Conservation (phyloP, 768 basidiomycete genomes). For the Fistulinella prunicolor region DNA sequence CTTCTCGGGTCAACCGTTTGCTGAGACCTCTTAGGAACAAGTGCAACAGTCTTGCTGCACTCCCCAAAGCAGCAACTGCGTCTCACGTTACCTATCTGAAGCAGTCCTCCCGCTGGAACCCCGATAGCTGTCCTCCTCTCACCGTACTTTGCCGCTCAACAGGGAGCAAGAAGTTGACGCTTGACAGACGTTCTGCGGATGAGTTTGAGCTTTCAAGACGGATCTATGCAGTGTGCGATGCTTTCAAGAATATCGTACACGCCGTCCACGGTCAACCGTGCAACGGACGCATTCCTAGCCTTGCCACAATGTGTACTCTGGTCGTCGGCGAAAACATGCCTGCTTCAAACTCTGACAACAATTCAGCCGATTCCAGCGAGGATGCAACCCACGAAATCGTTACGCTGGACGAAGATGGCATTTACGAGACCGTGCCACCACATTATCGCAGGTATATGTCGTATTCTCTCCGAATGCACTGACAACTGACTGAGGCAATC, state of each 20-base stretch:
- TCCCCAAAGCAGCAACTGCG: conserved; percentile 17
- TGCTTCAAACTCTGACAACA: conserved; percentile 10
- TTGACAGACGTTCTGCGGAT: conserved; percentile 33
- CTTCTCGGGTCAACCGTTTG: conserved; percentile 42
- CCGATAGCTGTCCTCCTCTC: conserved; percentile 32
- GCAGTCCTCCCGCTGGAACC: conserved; percentile 18
- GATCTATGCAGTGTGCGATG: conserved; percentile 53
- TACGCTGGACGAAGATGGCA: conserved; percentile 29
- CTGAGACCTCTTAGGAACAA: conserved; percentile 48
- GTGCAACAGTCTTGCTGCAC: conserved; percentile 37
- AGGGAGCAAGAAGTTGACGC: conserved; percentile 32
- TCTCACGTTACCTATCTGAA: conserved; percentile 16
- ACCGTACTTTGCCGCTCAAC: conserved; percentile 38
- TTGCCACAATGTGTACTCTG: conserved; percentile 47
- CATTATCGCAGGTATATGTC: conserved; percentile 46
- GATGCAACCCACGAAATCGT: conserved; percentile 26
- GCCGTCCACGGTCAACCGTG: conserved; percentile 29
- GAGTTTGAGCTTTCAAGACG: conserved; percentile 44
- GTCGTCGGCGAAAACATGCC: conserved; percentile 48
- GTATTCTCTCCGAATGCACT: conserved; percentile 5
- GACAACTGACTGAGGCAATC: conserved; percentile 1
- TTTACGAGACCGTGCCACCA: conserved; percentile 54
- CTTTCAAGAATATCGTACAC: conserved; percentile 50
- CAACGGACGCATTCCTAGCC: conserved; percentile 29
- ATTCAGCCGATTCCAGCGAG: conserved; percentile 18